Evolutionary conservation across 306 rosid species (phyloP).

Genomic region (Castanopsis chinensis): DNA sequence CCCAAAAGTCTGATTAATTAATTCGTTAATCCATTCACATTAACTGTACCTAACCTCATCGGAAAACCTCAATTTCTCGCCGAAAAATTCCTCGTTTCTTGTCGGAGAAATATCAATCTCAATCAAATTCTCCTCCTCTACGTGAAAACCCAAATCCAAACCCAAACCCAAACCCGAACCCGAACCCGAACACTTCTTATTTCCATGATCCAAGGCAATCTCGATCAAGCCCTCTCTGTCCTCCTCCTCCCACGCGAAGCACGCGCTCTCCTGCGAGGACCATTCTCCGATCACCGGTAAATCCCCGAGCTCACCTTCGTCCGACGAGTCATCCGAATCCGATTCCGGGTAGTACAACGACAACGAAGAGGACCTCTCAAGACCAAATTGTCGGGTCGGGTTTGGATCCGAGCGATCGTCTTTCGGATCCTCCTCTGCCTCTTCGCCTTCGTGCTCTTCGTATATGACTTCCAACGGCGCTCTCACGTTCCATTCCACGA

Average conservation of each 20-base stretch:
- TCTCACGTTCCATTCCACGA: conserved; percentile 74
- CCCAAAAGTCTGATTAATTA: background rate
- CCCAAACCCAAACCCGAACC: conserved; percentile 4
- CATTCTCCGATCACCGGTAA: conserved; percentile 34
- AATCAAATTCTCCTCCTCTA: conserved; percentile 57
- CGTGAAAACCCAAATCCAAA: conserved; percentile 28
- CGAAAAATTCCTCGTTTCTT: conserved; percentile 16
- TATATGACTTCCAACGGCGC: conserved; percentile 86
- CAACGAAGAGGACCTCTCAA: conserved; percentile 47
- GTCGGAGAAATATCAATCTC: conserved; percentile 46
- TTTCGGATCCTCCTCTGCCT: conserved; percentile 32
- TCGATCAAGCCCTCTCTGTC: conserved; percentile 82
- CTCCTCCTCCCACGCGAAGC: conserved; percentile 68
- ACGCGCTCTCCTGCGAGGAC: conserved; percentile 46
- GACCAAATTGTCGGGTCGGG: conserved; percentile 1
- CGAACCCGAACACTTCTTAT: conserved; percentile 16
- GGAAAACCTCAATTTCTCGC: conserved; percentile 28
- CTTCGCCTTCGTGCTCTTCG: conserved; percentile 70
- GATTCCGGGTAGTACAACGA: conserved; percentile 78
- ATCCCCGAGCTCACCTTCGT: conserved; percentile 25
- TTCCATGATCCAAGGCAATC: conserved; percentile 62
- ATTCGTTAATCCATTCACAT: conserved; percentile 24
- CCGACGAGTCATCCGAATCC: conserved; percentile 76
- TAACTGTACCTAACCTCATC: conserved; percentile 43
- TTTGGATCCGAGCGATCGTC: background rate